These are phyloP conservation scores for Vaccinium myrtillus DNA, from an alignment of 148 eudicot species.

Conservation along the genomic window DNA sequence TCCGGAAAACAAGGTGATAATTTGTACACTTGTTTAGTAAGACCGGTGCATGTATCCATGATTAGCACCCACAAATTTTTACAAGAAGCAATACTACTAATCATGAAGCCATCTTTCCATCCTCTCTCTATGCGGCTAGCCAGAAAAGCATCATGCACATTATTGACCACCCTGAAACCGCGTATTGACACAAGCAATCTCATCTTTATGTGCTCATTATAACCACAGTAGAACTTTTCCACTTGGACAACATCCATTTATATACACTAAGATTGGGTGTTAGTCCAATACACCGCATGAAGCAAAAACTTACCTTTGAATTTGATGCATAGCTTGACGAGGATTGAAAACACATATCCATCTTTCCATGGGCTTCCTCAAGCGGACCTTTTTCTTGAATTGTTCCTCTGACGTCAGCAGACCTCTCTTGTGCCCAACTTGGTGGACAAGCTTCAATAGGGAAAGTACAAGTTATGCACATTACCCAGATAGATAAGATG, in stretches of 20 bases:
- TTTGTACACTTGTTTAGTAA: constrained; percentile 54
- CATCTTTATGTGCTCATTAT: background rate
- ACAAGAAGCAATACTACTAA: constrained; percentile 70
- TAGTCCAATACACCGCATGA: too few species aligned
- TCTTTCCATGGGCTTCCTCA: constrained; percentile 72
- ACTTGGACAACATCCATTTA: too few species aligned
- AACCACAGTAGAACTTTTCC: too few species aligned
- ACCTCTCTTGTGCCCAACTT: constrained; percentile 76
- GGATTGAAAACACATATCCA: constrained; percentile 78
- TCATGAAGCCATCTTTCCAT: constrained; percentile 58
- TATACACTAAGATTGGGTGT: too few species aligned
- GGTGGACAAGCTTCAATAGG: constrained; percentile 43
- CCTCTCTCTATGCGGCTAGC: constrained; percentile 65
- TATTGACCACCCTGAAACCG: constrained; percentile 59
- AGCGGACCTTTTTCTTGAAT: constrained; percentile 63
- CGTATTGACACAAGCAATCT: background rate
- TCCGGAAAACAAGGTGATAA: constrained; percentile 64
- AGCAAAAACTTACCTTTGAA: constrained; percentile 52
- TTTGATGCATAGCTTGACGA: constrained; percentile 74
- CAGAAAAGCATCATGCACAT: constrained; percentile 60
- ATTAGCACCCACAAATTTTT: constrained; percentile 67
- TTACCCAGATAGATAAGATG: too few species aligned
- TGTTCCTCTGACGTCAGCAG: constrained; percentile 54
- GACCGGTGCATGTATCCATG: constrained; percentile 78
- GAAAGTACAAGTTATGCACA: too few species aligned